phyloP scores from a whole-genome alignment of 202 grass and related monocot species.

The Thinopyrum obtusiflorum region DNA sequence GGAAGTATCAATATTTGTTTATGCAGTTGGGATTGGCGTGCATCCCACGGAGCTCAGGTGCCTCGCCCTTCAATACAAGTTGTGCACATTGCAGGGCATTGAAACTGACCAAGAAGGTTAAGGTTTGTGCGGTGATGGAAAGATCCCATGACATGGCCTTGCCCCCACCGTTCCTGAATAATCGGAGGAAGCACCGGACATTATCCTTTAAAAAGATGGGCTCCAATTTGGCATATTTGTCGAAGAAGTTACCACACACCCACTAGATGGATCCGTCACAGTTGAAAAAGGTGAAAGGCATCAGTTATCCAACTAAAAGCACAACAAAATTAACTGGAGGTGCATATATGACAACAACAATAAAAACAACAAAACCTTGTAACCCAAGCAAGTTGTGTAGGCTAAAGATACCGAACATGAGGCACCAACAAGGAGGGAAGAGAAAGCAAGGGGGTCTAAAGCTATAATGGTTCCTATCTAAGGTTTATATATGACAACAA shows the following conservation, averaged over 20 bases:
- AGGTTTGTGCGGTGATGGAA: background rate
- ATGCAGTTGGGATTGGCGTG: conserved; percentile 33
- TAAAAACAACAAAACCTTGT: background rate
- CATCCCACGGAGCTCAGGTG: background rate
- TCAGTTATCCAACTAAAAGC: conserved; percentile 11
- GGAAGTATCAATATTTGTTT: conserved; percentile 4
- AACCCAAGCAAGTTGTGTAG: background rate
- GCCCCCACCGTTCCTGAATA: background rate
- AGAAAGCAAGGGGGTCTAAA: background rate
- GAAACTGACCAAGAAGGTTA: background rate
- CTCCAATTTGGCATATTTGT: background rate
- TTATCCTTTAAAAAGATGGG: background rate
- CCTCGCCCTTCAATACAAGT: conserved; percentile 27
- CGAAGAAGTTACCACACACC: background rate
- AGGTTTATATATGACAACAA: background rate
- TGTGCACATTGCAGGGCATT: conserved; percentile 12
- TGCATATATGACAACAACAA: conserved; percentile 4
- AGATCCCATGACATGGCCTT: background rate
- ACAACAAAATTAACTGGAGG: background rate
- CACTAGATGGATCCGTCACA: background rate
- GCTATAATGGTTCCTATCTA: background rate
- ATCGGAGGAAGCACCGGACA: background rate
- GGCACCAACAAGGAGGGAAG: background rate
- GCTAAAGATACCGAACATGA: background rate
- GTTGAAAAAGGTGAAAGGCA: background rate